Conservation (phyloP, 2,329 filamentous ascomycete genomes). For the Fusarium coffeatum region DNA sequence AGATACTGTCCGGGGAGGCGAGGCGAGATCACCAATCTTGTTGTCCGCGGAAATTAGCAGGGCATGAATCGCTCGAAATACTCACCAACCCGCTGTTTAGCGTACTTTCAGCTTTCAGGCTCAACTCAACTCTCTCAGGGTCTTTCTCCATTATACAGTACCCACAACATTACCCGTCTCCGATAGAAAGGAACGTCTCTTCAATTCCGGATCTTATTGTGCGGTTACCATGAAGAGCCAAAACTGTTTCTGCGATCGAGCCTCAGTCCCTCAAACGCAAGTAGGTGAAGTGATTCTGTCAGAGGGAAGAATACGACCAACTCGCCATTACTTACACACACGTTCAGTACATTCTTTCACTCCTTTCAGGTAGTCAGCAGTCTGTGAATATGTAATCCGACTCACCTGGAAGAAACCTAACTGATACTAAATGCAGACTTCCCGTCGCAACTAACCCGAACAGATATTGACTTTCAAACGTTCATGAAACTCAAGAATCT, state of each 20-base stretch:
- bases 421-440: neutral
- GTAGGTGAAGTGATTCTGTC: neutral
- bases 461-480: conserved; percentile 5
- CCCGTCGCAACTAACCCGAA: conserved; percentile 1
- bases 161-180: conserved; percentile 1
- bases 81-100: conserved; percentile 4
- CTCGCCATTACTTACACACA: neutral
- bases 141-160: conserved; percentile 1
- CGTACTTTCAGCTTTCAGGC: neutral
- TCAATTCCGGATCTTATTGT: conserved; percentile 16
- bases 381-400: conserved; percentile 3
- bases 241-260: neutral
- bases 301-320: neutral
- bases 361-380: neutral
- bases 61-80: conserved; percentile 24
- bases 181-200: neutral
- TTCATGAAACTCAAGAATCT: neutral
- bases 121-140: neutral
- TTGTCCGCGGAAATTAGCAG: neutral
- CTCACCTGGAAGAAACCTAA: conserved; percentile 20
- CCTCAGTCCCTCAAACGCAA: neutral
- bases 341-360: neutral
- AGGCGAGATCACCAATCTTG: conserved; percentile 2
- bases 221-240: neutral
- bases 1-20: conserved; percentile 19